Conservation (phyloP, 306 rosid species). For the Rubus parviflorus region DNA sequence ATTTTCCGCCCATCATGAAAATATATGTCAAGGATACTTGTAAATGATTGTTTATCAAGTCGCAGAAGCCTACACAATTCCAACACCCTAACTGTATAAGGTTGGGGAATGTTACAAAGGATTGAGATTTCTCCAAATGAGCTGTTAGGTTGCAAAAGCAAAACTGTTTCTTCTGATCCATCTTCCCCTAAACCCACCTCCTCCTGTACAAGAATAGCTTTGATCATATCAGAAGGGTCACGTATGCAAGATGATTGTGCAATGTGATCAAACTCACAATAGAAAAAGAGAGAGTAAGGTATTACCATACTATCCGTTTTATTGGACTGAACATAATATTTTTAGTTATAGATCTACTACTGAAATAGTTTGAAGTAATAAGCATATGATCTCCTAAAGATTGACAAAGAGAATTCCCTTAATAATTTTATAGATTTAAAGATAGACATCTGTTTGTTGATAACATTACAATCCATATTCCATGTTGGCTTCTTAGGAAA, state of each 20-base stretch:
- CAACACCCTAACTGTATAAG: constrained; percentile 82
- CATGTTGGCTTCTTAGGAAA: background rate
- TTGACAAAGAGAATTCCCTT: background rate
- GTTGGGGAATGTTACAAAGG: constrained; percentile 96
- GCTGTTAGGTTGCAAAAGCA: constrained; percentile 53
- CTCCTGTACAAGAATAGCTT: constrained; percentile 54
- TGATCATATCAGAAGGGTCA: background rate
- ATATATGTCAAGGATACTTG: constrained; percentile 81
- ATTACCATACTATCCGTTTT: background rate
- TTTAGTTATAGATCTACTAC: no score
- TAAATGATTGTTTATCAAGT: constrained; percentile 86
- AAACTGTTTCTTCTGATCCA: constrained; percentile 70
- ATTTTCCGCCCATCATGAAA: constrained; percentile 88
- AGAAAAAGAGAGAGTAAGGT: background rate
- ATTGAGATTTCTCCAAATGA: constrained; percentile 87
- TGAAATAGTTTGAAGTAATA: background rate
- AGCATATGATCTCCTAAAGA: background rate
- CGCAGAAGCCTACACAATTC: constrained; percentile 87
- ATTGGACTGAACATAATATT: background rate
- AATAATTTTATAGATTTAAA: background rate
- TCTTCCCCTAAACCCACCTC: constrained; percentile 67
- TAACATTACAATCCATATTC: background rate
- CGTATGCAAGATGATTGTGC: background rate
- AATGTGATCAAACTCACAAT: background rate
- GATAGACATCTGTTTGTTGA: background rate